Evolutionary conservation across 1,284 basidiomycete species (phyloP).

Genomic region (Bjerkandera adusta): DNA sequence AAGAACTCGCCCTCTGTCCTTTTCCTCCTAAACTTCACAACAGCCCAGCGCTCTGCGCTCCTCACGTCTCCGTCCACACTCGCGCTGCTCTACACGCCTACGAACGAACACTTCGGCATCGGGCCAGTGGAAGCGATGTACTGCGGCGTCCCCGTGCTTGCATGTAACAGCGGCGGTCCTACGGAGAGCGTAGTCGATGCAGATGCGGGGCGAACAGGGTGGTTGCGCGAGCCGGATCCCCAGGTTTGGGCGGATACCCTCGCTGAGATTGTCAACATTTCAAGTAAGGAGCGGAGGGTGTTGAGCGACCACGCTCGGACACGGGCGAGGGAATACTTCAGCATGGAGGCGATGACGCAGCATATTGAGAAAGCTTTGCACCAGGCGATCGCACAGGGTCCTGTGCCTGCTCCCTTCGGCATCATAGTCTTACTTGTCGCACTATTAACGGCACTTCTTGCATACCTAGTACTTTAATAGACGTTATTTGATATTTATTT

Average conservation of each 20-base stretch:
- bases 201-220: conserved; percentile 47
- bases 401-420: conserved; percentile 19
- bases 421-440: conserved; percentile 8
- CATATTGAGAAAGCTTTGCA: conserved; percentile 54
- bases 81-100: conserved; percentile 89
- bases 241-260: conserved; percentile 72
- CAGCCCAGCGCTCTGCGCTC: conserved; percentile 74
- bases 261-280: conserved; percentile 55
- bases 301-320: conserved; percentile 54
- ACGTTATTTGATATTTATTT: not conserved
- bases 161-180: conserved; percentile 89
- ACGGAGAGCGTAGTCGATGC: conserved; percentile 81
- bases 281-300: conserved; percentile 39
- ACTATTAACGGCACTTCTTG: conserved; percentile 4
- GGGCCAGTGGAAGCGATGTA: conserved; percentile 96
- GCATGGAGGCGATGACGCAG: conserved; percentile 63
- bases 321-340: conserved; percentile 59
- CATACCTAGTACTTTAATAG: not conserved
- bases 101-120: conserved; percentile 97
- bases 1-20: conserved; percentile 40
- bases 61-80: conserved; percentile 64
- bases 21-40: conserved; percentile 87
- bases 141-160: conserved; percentile 87
- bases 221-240: conserved; percentile 67
- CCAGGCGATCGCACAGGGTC: conserved; percentile 53